Evolutionary conservation across 2,329 filamentous ascomycete species (phyloP), one percentile per base, ranked within the genome.

Genomic region (Aspergillaceae sp.): DNA sequence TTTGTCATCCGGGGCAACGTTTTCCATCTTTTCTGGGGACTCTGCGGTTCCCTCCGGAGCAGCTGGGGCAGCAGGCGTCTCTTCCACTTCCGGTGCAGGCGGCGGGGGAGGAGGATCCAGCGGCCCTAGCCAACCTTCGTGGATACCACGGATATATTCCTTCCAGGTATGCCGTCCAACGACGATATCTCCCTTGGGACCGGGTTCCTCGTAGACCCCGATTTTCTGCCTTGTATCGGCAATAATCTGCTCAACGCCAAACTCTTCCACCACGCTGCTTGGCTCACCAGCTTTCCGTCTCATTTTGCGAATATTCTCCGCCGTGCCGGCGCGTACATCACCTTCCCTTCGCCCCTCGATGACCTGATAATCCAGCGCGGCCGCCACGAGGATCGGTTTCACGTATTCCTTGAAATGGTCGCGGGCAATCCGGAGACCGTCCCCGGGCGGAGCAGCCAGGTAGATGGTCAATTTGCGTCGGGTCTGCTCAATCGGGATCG

Each of bases 351-450:
- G 76, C 4, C 91, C 92, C 69, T 97, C 91, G 4, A 97, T 79
- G 47, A 96, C 94, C 59, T 96, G 91, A 82, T 94, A 97, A 65
- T 98, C 92, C 61, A 97, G 71, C 0, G 90, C 90, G 1, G 87
- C 91, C 2, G 88, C 85, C 3, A 92, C 86, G 35, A 98, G 72
- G 28, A 98, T 79, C 1, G 92, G 92, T 74, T 97, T 97, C 38
- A 96, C 80, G 63, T 96, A 98, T 65, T 95, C 87, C 60, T 89
- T 84, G 68, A 95, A 98, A 69, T 97, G 90, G 56, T 97, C 89
- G 58, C 94, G 85, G n/a, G 90, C 87, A 37, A 80, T 70, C 47
- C 89, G 79, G 45, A 97, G 71, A 4, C 87, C 84, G 67, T 97
- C 91, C 8, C 84, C 87, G 0, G 92, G 92, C 4, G 92, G 90